These are phyloP conservation scores for Pyrenophora seminiperda DNA, from an alignment of 2,329 filamentous ascomycete genomes.

Conservation along the genomic window DNA sequence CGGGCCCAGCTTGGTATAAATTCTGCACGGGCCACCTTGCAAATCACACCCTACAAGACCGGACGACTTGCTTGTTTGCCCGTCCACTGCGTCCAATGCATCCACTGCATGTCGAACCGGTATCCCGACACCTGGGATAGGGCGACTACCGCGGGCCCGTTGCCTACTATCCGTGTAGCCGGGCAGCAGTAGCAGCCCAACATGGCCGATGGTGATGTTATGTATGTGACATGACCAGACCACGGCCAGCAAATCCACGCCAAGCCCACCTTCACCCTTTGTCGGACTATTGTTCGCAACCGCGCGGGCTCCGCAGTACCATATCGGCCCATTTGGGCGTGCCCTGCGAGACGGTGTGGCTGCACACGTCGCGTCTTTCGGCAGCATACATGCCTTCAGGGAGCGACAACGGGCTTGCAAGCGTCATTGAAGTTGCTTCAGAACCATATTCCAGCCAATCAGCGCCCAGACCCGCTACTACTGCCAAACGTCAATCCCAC, in stretches of 20 bases:
- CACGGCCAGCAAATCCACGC: background rate
- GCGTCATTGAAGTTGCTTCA: constrained; percentile 35
- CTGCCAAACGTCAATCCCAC: constrained; percentile 20
- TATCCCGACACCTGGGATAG: constrained; percentile 1
- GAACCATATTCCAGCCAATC: constrained; percentile 23
- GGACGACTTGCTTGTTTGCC: constrained; percentile 12
- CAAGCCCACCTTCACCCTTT: constrained; percentile 1
- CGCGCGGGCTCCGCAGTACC: constrained; percentile 2
- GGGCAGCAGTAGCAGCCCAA: background rate
- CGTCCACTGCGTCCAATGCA: too few relatives aligned
- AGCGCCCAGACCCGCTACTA: constrained; percentile 4
- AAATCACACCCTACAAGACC: constrained; percentile 5
- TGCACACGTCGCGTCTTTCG: background rate
- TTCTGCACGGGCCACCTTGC: constrained; percentile 9
- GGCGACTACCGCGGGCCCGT: constrained; percentile 3
- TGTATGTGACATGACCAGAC: background rate
- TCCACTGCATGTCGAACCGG: constrained; percentile 8
- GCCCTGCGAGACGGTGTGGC: constrained; percentile 9
- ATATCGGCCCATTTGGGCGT: constrained; percentile 5
- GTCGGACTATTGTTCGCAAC: background rate
- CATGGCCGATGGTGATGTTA: background rate
- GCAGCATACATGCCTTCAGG: constrained; percentile 8
- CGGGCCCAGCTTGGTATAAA: constrained; percentile 11
- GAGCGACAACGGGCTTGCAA: constrained; percentile 24
- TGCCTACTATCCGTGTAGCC: too few relatives aligned